These are phyloP conservation scores for Cladophialophora exuberans DNA, from an alignment of 2,329 filamentous ascomycete species.

Conservation along the genomic window DNA sequence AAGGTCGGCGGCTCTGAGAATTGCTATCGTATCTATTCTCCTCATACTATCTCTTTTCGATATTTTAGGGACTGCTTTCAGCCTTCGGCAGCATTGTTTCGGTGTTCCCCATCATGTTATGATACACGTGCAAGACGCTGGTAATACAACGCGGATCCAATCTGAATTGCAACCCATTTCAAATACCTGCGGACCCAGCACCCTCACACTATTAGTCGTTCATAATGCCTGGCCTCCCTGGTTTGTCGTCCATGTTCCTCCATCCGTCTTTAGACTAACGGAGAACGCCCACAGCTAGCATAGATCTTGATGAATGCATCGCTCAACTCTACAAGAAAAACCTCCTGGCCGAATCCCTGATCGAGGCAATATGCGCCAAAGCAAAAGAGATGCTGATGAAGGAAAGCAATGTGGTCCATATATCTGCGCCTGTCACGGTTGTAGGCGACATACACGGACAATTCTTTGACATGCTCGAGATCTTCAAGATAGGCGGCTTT, in stretches of 20 bases:
- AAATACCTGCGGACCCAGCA: not conserved
- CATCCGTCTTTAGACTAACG: not conserved
- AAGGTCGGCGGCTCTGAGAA: no score
- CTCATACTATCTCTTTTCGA: no score
- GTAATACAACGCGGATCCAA: conserved; percentile 12
- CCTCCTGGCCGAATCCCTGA: conserved; percentile 92
- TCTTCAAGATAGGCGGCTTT: conserved; percentile 96
- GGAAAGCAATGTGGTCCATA: conserved; percentile 99
- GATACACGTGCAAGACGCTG: no score
- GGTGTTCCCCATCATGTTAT: no score
- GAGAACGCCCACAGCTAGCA: conserved; percentile 67
- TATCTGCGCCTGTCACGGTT: conserved; percentile 91
- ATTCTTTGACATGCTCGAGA: conserved; percentile 98
- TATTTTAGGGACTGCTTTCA: no score
- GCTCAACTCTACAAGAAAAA: conserved; percentile 95
- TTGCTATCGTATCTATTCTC: no score
- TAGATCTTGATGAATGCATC: conserved; percentile 99
- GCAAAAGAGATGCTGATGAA: conserved; percentile 99
- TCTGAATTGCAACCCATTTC: conserved; percentile 5
- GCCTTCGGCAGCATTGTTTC: no score
- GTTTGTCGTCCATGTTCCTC: conserved; percentile 11
- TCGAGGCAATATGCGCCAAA: conserved; percentile 99
- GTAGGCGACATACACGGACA: conserved; percentile 98
- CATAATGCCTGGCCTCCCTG: conserved; percentile 32
- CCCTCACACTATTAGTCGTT: not conserved